Evolutionary conservation across 2,329 filamentous ascomycete species (phyloP).

Genomic region (Monilinia fructigena): DNA sequence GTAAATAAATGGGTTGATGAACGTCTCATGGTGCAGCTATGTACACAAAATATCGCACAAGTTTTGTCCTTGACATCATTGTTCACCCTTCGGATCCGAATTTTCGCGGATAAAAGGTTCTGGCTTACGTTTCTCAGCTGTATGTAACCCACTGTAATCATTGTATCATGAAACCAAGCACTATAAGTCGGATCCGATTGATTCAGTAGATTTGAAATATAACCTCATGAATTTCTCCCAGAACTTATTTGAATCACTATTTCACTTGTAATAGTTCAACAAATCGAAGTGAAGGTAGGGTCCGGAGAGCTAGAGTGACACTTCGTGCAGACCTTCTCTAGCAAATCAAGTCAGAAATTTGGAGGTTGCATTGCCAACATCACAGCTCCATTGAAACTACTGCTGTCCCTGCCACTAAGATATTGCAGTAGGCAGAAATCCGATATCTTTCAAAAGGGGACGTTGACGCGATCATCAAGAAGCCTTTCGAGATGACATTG

Average conservation of each 20-base stretch:
- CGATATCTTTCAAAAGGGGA: background rate
- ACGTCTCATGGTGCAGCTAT: constrained; percentile 14
- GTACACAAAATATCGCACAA: constrained; percentile 2
- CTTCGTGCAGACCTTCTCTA: background rate
- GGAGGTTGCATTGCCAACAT: constrained; percentile 4
- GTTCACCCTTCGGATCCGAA: constrained; percentile 14
- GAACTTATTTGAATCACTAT: background rate
- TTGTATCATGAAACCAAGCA: background rate
- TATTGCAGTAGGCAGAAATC: background rate
- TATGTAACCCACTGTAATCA: background rate
- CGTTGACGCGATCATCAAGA: background rate
- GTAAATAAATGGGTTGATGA: background rate
- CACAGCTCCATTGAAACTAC: background rate
- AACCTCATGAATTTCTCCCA: background rate
- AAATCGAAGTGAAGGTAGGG: background rate
- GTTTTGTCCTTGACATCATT: constrained; percentile 5
- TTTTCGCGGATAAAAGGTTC: background rate
- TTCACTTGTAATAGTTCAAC: background rate
- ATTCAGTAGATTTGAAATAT: background rate
- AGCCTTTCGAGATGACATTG: background rate
- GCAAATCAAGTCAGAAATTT: background rate
- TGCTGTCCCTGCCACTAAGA: background rate
- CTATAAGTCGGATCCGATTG: constrained; percentile 5
- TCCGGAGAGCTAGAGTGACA: background rate
- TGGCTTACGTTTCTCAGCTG: constrained; percentile 14